Conservation (phyloP, 148 eudicot genomes). For the Amaranthus palmeri region DNA sequence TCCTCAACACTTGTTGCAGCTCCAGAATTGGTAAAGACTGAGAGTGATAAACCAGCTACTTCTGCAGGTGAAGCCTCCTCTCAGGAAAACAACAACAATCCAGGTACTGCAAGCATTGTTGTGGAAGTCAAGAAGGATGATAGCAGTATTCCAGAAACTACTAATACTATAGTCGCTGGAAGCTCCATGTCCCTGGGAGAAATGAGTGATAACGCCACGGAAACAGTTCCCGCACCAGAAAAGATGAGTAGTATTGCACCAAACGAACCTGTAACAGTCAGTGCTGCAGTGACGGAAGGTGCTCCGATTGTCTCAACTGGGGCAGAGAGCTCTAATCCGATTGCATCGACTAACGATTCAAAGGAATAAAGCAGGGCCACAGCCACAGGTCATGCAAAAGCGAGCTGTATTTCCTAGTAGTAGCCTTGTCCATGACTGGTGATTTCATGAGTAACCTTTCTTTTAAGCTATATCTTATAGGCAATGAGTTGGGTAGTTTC, state of each 20-base stretch:
- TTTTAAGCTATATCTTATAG: too few relatives aligned
- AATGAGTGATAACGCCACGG: constrained; percentile 8
- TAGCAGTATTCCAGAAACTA: constrained; percentile 2
- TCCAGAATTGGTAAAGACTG: constrained; percentile 9
- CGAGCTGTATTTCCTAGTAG: too few relatives aligned
- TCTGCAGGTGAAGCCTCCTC: constrained; percentile 1
- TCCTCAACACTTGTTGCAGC: background rate
- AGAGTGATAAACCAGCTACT: background rate
- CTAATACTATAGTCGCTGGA: constrained; percentile 2
- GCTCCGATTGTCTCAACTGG: background rate
- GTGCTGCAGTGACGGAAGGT: background rate
- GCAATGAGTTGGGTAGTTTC: too few relatives aligned
- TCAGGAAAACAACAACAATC: background rate
- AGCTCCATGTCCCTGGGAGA: background rate
- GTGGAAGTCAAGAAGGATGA: constrained; percentile 2
- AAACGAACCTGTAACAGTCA: background rate
- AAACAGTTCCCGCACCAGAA: constrained; percentile 9
- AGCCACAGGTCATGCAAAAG: too few relatives aligned
- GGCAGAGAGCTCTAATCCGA: background rate
- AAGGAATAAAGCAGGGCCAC: background rate
- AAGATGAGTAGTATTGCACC: constrained; percentile 11
- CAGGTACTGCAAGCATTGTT: background rate
- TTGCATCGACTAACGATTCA: background rate
- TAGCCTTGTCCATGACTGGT: too few relatives aligned
- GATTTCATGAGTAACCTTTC: too few relatives aligned